Percentiles rank a stretch among this genome's conserved stretches.
phyloP scores from a whole-genome alignment of 2,329 filamentous ascomycete genomes.

The Fusarium brachygibbosum region DNA sequence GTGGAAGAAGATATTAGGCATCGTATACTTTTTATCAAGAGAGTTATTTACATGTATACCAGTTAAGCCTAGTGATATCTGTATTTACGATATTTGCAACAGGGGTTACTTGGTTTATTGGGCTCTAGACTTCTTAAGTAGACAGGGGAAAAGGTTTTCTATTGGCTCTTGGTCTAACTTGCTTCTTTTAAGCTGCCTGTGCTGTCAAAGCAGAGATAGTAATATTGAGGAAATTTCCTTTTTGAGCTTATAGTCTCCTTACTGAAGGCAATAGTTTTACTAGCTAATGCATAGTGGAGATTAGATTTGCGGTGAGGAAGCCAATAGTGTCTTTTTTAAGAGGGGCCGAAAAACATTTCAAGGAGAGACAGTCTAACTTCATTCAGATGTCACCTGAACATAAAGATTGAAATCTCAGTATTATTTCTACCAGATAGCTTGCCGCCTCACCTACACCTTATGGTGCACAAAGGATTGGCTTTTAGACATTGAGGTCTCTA shows the following conservation, averaged over 20 bases:
- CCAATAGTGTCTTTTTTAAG: too few relatives aligned
- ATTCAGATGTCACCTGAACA: too few relatives aligned
- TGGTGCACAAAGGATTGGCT: too few relatives aligned
- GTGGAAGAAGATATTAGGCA: neutral
- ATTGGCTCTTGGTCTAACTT: neutral
- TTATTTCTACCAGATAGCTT: too few relatives aligned
- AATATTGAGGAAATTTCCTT: neutral
- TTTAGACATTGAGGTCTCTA: too few relatives aligned
- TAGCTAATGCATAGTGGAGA: neutral
- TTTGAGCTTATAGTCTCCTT: neutral
- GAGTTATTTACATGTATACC: neutral
- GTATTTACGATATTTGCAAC: accelerated
- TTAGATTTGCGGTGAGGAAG: neutral
- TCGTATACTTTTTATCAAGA: neutral
- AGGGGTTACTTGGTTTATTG: accelerated
- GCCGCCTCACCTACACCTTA: too few relatives aligned
- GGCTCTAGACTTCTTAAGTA: neutral
- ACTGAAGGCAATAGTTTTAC: neutral
- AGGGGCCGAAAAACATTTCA: too few relatives aligned
- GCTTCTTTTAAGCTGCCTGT: neutral
- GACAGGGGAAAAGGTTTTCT: neutral
- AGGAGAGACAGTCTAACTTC: neutral
- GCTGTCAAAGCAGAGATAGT: too few relatives aligned
- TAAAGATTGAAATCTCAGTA: too few relatives aligned
- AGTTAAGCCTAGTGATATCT: accelerated